Evolutionary conservation across 306 rosid species (phyloP).

Genomic region (Gleditsia sinensis): DNA sequence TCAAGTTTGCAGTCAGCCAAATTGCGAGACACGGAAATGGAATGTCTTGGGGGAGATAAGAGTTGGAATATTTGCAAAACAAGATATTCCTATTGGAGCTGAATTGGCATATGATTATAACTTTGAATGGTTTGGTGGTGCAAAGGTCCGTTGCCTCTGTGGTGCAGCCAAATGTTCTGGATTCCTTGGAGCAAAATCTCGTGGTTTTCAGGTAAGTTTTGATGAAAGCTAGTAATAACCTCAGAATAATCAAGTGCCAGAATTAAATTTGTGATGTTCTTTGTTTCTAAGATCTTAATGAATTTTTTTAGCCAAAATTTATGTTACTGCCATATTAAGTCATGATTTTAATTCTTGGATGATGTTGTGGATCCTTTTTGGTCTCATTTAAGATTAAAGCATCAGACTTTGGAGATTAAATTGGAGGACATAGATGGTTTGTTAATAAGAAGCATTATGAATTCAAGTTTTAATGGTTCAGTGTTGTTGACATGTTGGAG

Average conservation of each 20-base stretch:
- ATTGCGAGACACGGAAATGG: conserved; percentile 98
- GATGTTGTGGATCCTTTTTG: background rate
- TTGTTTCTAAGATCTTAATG: background rate
- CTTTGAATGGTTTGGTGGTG: conserved; percentile 98
- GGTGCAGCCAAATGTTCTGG: conserved; percentile 89
- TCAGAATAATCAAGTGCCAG: background rate
- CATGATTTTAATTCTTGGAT: background rate
- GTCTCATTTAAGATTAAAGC: background rate
- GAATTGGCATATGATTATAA: conserved; percentile 94
- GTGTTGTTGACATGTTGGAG: background rate
- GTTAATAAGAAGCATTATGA: background rate
- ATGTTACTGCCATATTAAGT: background rate
- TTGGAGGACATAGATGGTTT: background rate
- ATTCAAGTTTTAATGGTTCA: background rate
- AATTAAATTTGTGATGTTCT: background rate
- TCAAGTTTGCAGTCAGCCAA: conserved; percentile 78
- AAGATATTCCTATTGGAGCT: conserved; percentile 77
- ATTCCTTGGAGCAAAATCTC: conserved; percentile 97
- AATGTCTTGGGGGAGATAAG: conserved; percentile 90
- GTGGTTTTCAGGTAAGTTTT: conserved; percentile 82
- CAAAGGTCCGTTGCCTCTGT: conserved; percentile 96
- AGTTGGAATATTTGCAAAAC: conserved; percentile 96
- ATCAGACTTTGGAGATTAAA: background rate
- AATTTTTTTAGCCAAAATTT: conserved; percentile 2
- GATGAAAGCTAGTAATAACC: background rate